Conservation (phyloP, 108 stramenopile genomes). For the Nitzschia palea region DNA sequence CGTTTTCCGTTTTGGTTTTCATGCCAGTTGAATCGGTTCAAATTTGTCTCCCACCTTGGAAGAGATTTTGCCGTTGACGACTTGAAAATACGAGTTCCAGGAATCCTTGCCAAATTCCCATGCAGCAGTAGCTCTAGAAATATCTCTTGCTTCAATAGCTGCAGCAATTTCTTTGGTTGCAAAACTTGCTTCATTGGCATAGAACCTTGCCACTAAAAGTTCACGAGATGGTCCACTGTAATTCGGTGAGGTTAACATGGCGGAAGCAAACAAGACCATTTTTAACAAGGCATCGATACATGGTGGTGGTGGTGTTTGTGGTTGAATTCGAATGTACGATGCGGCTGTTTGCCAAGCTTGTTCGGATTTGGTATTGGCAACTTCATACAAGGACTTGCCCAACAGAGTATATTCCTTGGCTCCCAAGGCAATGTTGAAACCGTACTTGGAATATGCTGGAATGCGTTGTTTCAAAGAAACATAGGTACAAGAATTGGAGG, state of each 20-base stretch:
- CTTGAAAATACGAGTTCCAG: slow-evolving; percentile 67
- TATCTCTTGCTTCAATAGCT: slow-evolving; percentile 48
- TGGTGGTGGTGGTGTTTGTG: slow-evolving; percentile 46
- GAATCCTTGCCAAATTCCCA: slow-evolving; percentile 76
- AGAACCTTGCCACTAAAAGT: slow-evolving; percentile 65
- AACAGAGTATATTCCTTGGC: slow-evolving; percentile 48
- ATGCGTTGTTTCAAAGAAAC: slow-evolving; percentile 65
- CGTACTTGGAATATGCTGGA: slow-evolving; percentile 76
- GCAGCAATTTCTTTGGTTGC: slow-evolving; percentile 42
- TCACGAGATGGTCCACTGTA: slow-evolving; percentile 52
- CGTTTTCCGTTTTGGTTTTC: too few relatives aligned
- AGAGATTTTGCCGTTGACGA: slow-evolving; percentile 60
- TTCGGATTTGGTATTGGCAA: slow-evolving; percentile 1
- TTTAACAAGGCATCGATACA: slow-evolving; percentile 62
- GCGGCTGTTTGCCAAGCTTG: slow-evolving; percentile 40
- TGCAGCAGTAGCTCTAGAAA: slow-evolving; percentile 39
- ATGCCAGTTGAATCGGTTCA: slow-evolving; percentile 39
- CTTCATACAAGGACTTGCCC: slow-evolving; percentile 36
- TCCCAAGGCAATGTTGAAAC: slow-evolving; percentile 49
- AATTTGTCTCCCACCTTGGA: slow-evolving; percentile 75
- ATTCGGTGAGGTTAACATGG: slow-evolving; percentile 61
- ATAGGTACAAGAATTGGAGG: slow-evolving; percentile 67
- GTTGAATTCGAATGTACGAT: slow-evolving; percentile 27
- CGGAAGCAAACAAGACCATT: slow-evolving; percentile 64
- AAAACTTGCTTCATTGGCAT: slow-evolving; percentile 61